Percentiles rank a stretch among this genome's conserved stretches.
Conservation (phyloP, 257 asterid species). For the Solanum tarijense region DNA sequence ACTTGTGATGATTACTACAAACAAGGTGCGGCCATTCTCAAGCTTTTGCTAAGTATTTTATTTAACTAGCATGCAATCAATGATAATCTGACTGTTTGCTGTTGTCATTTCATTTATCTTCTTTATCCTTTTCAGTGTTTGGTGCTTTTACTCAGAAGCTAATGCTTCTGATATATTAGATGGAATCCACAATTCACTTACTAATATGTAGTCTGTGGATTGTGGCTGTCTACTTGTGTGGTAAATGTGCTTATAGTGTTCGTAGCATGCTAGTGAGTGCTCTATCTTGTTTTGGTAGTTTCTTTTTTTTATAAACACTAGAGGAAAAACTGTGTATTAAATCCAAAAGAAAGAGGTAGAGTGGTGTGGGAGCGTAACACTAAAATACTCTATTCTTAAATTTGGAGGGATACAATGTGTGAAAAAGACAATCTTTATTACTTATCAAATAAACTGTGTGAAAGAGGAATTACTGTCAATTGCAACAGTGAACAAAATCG, state of each 20-base stretch:
- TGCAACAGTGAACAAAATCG: neutral
- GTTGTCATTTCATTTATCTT: neutral
- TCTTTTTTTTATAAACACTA: neutral
- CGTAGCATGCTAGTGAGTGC: neutral
- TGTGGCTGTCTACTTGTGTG: neutral
- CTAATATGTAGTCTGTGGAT: neutral
- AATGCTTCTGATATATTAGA: neutral
- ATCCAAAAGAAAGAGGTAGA: neutral
- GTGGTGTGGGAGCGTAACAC: neutral
- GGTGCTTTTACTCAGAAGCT: neutral
- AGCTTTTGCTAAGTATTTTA: neutral
- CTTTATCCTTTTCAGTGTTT: neutral
- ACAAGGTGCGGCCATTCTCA: neutral
- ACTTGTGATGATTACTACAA: constrained; percentile 26
- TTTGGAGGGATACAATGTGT: neutral
- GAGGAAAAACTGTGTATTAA: neutral
- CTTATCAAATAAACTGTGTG: neutral
- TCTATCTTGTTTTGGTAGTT: neutral
- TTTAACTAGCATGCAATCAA: neutral
- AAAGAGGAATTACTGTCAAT: neutral
- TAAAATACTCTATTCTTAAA: neutral
- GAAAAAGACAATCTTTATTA: neutral
- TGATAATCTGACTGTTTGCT: neutral
- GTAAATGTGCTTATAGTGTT: neutral
- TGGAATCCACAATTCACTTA: neutral